Evolutionary conservation across 768 basidiomycete species (phyloP), one percentile per base, ranked within the genome.

Genomic region (Leccinum boreale): DNA sequence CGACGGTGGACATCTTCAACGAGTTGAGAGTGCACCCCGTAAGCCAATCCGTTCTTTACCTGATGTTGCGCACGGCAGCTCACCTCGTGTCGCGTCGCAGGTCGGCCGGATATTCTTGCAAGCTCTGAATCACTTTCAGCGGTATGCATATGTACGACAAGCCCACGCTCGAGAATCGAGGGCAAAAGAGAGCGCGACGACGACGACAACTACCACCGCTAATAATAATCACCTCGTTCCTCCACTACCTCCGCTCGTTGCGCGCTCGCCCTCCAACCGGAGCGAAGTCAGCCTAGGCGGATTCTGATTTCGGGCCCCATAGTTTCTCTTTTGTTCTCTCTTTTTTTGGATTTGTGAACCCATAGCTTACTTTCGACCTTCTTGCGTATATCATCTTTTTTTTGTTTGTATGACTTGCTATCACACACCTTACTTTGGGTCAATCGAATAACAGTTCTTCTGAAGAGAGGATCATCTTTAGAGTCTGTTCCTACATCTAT

Each of bases 81-180:
- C 46, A 58, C 33, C 5, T 28, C 54, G 33, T 33, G 7, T 36
- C 35, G 15, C 15, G 11, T 12, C 52, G 58, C 65, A 94, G 93
- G 83, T 93, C 56, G 93, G 94, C 0, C 81, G 86, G 19, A 77
- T 89, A 53, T 92, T 87, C 67, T 73, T 95, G 35, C 85, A 89
- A 67, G 77, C 83, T 10, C 79, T 96, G 24, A 96, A 94, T 68
- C 88, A 91, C 64, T 96, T 95, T 70, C 92, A 94, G 67, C 85
- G 90, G 3, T 89, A 92, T 58, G 90, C 94, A 0, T 95, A 92
- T 66, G 85, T 91, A 24, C 83, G 93, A 46, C 87, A 91, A 69
- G 91, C 90, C 0, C 82, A 90, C 67, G 83, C 83, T 14, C 79
- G 81, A 35, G 87, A 92, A 59, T 74, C 63, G 6, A 70, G 72